A percentile compares a stretch with the other conserved stretches of the same genome.
Evolutionary conservation across 768 basidiomycete genomes (phyloP).

Genomic region (Hygrocybe coccinea): DNA sequence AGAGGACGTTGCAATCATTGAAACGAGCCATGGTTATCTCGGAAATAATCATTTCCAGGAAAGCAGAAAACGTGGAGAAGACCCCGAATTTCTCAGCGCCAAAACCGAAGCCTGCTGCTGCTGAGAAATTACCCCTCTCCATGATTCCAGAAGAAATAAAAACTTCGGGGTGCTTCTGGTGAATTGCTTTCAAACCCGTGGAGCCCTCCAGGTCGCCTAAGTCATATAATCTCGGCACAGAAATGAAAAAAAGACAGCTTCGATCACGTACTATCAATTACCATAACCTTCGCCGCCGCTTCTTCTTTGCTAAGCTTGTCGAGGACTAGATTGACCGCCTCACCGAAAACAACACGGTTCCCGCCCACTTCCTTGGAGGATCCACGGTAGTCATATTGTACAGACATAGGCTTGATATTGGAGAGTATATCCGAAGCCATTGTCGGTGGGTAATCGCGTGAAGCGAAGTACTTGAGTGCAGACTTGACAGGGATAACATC

Average conservation of each 20-base stretch:
- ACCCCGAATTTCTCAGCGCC: slow-evolving; percentile 78
- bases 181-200: slow-evolving; percentile 82
- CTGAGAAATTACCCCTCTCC: slow-evolving; percentile 81
- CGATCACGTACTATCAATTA: slow-evolving; percentile 67
- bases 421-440: slow-evolving; percentile 48
- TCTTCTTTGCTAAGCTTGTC: slow-evolving; percentile 74
- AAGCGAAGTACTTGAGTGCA: slow-evolving; percentile 68
- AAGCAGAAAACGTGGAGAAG: slow-evolving; percentile 87
- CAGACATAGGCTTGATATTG: slow-evolving; percentile 54
- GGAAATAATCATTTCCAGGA: slow-evolving; percentile 86
- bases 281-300: slow-evolving; percentile 74
- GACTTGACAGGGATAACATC: slow-evolving; percentile 81
- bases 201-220: slow-evolving; percentile 83
- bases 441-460: slow-evolving; percentile 52
- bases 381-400: slow-evolving; percentile 62
- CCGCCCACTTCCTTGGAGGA: slow-evolving; percentile 71
- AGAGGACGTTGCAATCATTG: slow-evolving; percentile 83
- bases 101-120: slow-evolving; percentile 85
- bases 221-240: background rate
- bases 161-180: slow-evolving; percentile 86
- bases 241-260: background rate
- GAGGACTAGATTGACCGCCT: slow-evolving; percentile 75
- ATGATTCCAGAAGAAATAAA: slow-evolving; percentile 82
- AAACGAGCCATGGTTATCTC: slow-evolving; percentile 91
- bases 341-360: slow-evolving; percentile 79